Conservation (phyloP, 2,329 filamentous ascomycete genomes). For the Periglandula ipomoeae region DNA sequence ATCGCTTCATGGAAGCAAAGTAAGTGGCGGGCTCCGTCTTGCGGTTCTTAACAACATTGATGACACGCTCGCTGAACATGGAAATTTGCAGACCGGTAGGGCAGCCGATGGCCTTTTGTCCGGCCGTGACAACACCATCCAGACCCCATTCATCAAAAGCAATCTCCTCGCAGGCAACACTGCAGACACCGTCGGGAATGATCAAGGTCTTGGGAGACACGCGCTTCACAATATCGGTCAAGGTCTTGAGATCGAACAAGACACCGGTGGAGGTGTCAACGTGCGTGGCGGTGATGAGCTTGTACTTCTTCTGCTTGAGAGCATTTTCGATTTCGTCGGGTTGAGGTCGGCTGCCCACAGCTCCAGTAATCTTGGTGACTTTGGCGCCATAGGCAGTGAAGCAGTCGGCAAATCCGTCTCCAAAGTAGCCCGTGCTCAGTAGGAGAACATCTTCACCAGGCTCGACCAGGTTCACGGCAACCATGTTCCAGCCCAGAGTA, state of each 20-base stretch:
- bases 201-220: constrained; percentile 88
- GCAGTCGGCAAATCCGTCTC: constrained; percentile 88
- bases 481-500: constrained; percentile 92
- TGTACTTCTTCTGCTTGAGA: constrained; percentile 84
- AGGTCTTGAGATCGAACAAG: constrained; percentile 76
- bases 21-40: constrained; percentile 79
- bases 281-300: constrained; percentile 89
- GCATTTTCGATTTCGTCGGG: constrained; percentile 82
- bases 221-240: constrained; percentile 73
- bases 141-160: constrained; percentile 91
- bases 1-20: constrained; percentile 96
- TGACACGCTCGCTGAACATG: constrained; percentile 84
- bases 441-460: constrained; percentile 84
- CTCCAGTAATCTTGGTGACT: constrained; percentile 80
- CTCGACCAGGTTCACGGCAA: constrained; percentile 88
- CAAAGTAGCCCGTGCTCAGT: constrained; percentile 94
- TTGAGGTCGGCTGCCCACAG: constrained; percentile 80
- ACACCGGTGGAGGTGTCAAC: constrained; percentile 97
- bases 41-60: constrained; percentile 69
- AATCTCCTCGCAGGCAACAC: constrained; percentile 91
- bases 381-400: constrained; percentile 85
- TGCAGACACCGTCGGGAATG: constrained; percentile 94
- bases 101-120: constrained; percentile 93
- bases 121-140: constrained; percentile 87
- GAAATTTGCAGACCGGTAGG: constrained; percentile 90